A percentile compares a stretch with the other conserved stretches of the same genome.
Evolutionary conservation across 495 filamentous ascomycete species (phyloP).

Genomic region (Talaromyces ruber): DNA sequence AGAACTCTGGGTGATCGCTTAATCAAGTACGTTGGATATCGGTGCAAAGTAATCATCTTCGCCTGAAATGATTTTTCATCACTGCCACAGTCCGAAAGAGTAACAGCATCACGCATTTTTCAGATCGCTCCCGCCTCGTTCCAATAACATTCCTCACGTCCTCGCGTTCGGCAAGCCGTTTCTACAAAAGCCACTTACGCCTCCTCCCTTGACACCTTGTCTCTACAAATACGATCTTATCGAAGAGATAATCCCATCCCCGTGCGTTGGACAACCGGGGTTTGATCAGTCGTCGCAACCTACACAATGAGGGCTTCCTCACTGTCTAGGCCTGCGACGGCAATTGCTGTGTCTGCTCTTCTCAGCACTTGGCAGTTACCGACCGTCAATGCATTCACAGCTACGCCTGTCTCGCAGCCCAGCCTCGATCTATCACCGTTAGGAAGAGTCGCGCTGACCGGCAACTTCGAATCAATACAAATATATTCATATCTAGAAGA

Average conservation of each 20-base stretch:
- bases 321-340: conserved; percentile 48
- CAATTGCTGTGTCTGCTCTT: conserved; percentile 34
- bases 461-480: conserved; percentile 86
- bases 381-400: conserved; percentile 52
- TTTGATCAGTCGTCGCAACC: conserved; percentile 33
- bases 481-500: conserved; percentile 81
- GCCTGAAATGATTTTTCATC: background rate
- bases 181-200: background rate
- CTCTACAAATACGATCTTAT: conserved; percentile 5
- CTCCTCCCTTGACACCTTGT: background rate
- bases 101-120: background rate
- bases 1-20: background rate
- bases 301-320: conserved; percentile 47
- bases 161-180: conserved; percentile 1
- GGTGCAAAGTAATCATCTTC: background rate
- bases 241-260: background rate
- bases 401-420: conserved; percentile 61
- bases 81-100: background rate
- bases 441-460: conserved; percentile 77
- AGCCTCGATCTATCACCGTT: conserved; percentile 75
- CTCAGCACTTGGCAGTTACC: conserved; percentile 26
- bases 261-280: conserved; percentile 5
- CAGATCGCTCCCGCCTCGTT: background rate
- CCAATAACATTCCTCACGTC: conserved; percentile 1
- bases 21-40: background rate